A percentile compares a stretch with the other conserved stretches of the same genome.
phyloP scores from a whole-genome alignment of 495 filamentous ascomycete genomes.

The Aspergillus hancockii region DNA sequence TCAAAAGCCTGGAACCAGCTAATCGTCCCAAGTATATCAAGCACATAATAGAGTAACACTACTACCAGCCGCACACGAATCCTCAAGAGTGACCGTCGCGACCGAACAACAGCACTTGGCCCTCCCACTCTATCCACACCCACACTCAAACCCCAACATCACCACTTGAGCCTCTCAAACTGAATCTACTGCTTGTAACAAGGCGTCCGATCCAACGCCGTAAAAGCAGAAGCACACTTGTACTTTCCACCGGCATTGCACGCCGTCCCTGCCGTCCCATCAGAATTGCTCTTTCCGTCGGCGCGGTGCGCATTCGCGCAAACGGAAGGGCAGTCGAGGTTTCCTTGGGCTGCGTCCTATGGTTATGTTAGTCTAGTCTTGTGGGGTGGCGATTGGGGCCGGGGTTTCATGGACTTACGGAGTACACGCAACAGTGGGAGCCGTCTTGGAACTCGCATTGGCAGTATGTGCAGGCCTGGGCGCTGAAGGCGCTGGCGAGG shows the following conservation, averaged over 20 bases:
- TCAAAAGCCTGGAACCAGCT: too few species aligned
- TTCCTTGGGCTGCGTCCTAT: constrained; percentile 7
- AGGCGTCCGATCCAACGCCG: constrained; percentile 9
- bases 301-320: constrained; percentile 6
- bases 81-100: too few species aligned
- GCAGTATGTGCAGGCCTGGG: constrained; percentile 13
- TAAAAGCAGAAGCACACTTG: constrained; percentile 12
- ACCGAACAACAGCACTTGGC: too few species aligned
- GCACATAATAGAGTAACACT: too few species aligned
- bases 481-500: background rate
- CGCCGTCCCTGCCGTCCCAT: background rate
- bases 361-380: background rate
- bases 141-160: too few species aligned
- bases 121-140: too few species aligned
- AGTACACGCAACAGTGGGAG: constrained; percentile 11
- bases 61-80: background rate
- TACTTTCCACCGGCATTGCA: constrained; percentile 16
- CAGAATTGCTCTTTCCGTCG: constrained; percentile 2
- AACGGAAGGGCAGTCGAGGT: constrained; percentile 6
- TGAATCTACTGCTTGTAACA: constrained; percentile 8
- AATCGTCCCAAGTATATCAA: too few species aligned
- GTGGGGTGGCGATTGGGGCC: background rate
- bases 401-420: background rate
- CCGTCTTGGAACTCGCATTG: constrained; percentile 9
- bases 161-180: too few species aligned